A percentile compares a stretch with the other conserved stretches of the same genome.
These are phyloP conservation scores for Volvariella volvacea DNA, from an alignment of 1,284 basidiomycete species.

Conservation along the genomic window DNA sequence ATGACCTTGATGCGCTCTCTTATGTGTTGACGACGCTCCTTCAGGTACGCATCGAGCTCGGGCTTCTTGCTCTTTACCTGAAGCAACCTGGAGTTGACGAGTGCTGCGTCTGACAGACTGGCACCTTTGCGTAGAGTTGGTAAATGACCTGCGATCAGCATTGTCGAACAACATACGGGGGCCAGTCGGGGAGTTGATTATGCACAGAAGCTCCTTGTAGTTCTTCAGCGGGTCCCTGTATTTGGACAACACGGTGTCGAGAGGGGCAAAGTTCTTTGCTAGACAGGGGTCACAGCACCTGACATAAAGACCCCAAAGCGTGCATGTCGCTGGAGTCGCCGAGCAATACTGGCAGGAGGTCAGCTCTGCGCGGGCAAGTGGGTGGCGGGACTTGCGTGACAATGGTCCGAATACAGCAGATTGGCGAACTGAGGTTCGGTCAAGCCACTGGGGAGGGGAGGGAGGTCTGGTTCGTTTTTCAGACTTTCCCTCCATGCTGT, in stretches of 20 bases:
- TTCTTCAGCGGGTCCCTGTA: no score
- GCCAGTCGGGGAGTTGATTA: no score
- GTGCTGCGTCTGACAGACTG: neutral
- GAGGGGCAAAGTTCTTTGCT: neutral
- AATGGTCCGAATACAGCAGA: neutral
- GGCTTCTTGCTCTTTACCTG: constrained; percentile 3
- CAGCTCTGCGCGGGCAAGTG: neutral
- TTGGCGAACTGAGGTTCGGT: neutral
- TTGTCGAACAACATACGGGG: neutral
- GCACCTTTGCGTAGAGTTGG: no score
- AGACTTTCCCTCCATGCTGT: neutral
- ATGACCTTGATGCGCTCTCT: no score
- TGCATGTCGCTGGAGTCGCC: neutral
- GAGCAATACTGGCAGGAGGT: neutral
- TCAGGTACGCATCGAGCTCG: constrained; percentile 1
- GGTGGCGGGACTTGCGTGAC: neutral
- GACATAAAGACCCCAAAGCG: constrained; percentile 3
- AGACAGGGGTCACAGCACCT: constrained; percentile 4
- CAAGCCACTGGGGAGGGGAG: neutral
- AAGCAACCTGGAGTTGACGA: constrained; percentile 4
- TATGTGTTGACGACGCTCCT: neutral
- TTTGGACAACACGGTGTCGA: no score
- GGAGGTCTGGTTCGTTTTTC: neutral
- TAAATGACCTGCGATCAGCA: no score
- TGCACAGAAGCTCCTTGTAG: no score